Base-by-base conservation (phyloP, 2,329 filamentous ascomycete genomes). In the Colletotrichum falcatum region DNA sequence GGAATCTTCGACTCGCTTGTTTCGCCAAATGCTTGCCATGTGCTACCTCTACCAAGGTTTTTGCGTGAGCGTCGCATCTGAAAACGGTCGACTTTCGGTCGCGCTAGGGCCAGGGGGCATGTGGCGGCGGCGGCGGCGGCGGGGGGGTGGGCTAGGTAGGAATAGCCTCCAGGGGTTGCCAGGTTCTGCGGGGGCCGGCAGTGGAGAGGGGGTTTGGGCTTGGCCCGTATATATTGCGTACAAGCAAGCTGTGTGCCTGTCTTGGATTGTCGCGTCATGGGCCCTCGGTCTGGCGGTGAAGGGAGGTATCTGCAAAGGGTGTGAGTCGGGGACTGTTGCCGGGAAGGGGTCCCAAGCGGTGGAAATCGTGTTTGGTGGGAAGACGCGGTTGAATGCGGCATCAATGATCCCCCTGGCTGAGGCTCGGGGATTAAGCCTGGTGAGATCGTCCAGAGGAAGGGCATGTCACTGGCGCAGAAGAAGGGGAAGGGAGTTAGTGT, bases 251-350 rank as follows among this genome's bases (percentile, higher is more conserved):
- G 64, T 42, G 56, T 67, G 39, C 33, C 63, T 70, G 67, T 59
- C 58, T 67, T 66, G 64, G 58, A 44, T 62, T 67, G 56, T 53
- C 51, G 55, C 58, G 44, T 44, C 63, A 64, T 58, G 35, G 35
- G 44, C 39, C 44, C 56, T 49, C 18, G 35, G 53, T 8, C 48
- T 42, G 59, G 59, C 63, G 30, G 64, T 62, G 68, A 68, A 64
- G 68, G 42, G 58, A 20, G 58, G 33, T 37, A 11, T 48, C 51
- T 59, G 53, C 39, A 53, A 65, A 54, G 37, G 68, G 66, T 49
- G 51, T 20, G 56, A 70, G 5, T 63, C 26, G 44, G 67, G 67
- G 64, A 71, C 59, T 58, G 62, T 67, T 67, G 23, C 64, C 64
- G 68, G 62, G 59, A 63, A 51, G 42, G 58, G 42, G 62, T 62